These are phyloP conservation scores for Microdochium paspali DNA, from an alignment of 2,329 filamentous ascomycete genomes.

Conservation along the genomic window DNA sequence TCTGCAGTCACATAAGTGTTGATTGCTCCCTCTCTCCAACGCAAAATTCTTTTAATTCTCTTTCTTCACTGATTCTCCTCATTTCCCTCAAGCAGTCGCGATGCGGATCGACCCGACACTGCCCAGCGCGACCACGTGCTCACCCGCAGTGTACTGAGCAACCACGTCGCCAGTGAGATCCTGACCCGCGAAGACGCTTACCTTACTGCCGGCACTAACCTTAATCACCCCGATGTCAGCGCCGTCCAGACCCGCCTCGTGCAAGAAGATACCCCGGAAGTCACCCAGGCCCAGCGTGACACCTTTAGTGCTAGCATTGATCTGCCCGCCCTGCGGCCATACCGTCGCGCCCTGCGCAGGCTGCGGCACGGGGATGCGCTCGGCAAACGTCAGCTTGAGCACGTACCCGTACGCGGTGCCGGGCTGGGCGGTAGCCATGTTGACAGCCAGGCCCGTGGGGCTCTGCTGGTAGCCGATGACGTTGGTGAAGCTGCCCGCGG, in stretches of 20 bases:
- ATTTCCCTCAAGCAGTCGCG: neutral
- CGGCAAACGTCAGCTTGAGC: slow-evolving; percentile 6
- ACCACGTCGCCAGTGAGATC: neutral
- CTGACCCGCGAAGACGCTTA: neutral
- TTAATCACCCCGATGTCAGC: neutral
- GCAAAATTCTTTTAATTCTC: too few relatives aligned
- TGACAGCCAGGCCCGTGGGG: slow-evolving; percentile 2
- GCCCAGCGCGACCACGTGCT: neutral
- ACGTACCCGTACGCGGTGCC: slow-evolving; percentile 5
- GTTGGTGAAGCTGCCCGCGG: slow-evolving; percentile 2
- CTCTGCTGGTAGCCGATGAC: slow-evolving; percentile 2
- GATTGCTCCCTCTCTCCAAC: too few relatives aligned
- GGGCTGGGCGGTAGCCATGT: slow-evolving; percentile 3
- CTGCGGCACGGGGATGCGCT: slow-evolving; percentile 6
- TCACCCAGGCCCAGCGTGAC: neutral
- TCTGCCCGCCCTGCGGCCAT: neutral
- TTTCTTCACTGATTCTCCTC: too few relatives aligned
- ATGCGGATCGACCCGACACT: neutral
- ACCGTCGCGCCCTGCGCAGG: neutral
- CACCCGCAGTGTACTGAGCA: neutral
- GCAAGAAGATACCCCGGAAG: neutral
- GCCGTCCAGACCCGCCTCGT: neutral
- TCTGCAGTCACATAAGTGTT: too few relatives aligned
- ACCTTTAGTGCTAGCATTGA: neutral
- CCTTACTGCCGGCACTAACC: neutral